Evolutionary conservation across 306 rosid species (phyloP).

Genomic region (Castanopsis chinensis): DNA sequence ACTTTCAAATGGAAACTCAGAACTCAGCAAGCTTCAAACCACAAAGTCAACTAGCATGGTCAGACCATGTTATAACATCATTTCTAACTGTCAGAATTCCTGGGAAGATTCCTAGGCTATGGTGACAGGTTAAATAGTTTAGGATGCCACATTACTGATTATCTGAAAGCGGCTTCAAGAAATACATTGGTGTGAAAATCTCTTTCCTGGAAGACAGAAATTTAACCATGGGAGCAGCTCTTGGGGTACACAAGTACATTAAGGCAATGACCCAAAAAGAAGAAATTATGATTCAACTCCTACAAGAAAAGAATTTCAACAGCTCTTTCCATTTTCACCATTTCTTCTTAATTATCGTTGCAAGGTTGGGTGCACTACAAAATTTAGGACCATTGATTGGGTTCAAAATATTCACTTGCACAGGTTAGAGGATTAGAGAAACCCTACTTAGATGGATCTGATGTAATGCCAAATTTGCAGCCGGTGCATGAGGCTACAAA

Average conservation of each 20-base stretch:
- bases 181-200: constrained; percentile 93
- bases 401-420: too few relatives aligned
- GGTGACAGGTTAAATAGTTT: background rate
- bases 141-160: constrained; percentile 19
- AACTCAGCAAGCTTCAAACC: background rate
- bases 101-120: background rate
- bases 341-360: too few relatives aligned
- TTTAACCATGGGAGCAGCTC: background rate
- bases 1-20: background rate
- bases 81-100: constrained; percentile 3
- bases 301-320: too few relatives aligned
- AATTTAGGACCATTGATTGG: too few relatives aligned
- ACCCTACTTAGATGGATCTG: too few relatives aligned
- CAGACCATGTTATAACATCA: constrained; percentile 11
- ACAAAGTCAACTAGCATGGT: constrained; percentile 7
- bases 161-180: constrained; percentile 72
- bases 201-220: constrained; percentile 60
- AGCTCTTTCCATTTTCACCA: too few relatives aligned
- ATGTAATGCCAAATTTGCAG: background rate
- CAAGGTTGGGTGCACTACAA: too few relatives aligned
- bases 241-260: too few relatives aligned
- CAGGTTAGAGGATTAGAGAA: too few relatives aligned
- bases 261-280: too few relatives aligned
- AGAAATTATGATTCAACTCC: too few relatives aligned
- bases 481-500: too few relatives aligned